Evolutionary conservation across 2,329 filamentous ascomycete genomes (phyloP).

Genomic region (Scedosporium boydii): DNA sequence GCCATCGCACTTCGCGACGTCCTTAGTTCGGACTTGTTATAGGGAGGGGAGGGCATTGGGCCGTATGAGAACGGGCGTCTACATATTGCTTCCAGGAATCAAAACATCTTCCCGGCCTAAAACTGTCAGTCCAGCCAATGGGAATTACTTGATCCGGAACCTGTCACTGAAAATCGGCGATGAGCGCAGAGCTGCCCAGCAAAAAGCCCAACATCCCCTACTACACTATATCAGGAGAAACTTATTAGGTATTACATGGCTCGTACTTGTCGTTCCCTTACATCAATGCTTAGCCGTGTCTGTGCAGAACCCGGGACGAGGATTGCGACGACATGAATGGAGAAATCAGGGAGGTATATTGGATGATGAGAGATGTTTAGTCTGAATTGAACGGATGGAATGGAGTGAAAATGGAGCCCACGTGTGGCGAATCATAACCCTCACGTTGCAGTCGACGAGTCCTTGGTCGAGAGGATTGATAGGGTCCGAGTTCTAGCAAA

Average conservation of each 20-base stretch:
- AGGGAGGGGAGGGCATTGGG: neutral
- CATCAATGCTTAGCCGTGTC: neutral
- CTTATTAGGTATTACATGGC: neutral
- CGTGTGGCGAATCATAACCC: neutral
- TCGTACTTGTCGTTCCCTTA: neutral
- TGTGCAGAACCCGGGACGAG: neutral
- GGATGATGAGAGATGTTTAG: neutral
- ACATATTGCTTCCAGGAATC: neutral
- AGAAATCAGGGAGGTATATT: neutral
- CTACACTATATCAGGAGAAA: neutral
- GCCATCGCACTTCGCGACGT: neutral
- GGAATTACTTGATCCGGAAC: neutral
- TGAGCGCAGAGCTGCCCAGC: neutral
- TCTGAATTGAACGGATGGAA: neutral
- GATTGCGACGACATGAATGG: neutral
- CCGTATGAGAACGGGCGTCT: neutral
- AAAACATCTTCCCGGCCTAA: neutral
- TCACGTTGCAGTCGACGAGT: neutral
- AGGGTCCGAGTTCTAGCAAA: neutral
- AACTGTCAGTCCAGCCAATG: neutral
- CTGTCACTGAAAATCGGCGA: neutral
- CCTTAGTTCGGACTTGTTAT: neutral
- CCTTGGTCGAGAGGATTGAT: neutral
- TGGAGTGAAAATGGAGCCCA: neutral
- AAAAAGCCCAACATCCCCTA: neutral